Evolutionary conservation across 306 rosid genomes (phyloP).

Genomic region (Lupinus albus): DNA sequence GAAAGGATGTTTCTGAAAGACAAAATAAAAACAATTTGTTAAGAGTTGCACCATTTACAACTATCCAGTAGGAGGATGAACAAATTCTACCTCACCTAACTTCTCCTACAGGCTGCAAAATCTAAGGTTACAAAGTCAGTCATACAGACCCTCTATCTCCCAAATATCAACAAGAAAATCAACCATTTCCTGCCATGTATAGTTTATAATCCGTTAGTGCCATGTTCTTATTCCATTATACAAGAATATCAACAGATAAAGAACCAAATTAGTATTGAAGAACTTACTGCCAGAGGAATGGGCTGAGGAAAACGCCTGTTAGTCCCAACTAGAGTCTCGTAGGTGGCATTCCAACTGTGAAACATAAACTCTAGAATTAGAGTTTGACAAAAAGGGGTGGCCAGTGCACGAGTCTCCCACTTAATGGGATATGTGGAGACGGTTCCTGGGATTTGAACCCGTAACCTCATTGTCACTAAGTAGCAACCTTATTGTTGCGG

Average conservation of each 20-base stretch:
- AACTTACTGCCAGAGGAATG: constrained; percentile 79
- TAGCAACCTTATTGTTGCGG: no score
- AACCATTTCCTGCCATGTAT: constrained; percentile 75
- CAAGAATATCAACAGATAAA: constrained; percentile 1
- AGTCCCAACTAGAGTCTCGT: constrained; percentile 69
- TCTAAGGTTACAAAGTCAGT: constrained; percentile 43
- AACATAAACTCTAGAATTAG: constrained; percentile 33
- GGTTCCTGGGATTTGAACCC: no score
- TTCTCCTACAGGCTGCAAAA: constrained; percentile 25
- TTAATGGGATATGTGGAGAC: no score
- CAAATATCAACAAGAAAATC: constrained; percentile 80
- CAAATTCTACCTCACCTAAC: constrained; percentile 26
- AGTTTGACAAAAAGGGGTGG: constrained; percentile 28
- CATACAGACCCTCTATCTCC: constrained; percentile 86
- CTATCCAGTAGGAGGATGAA: constrained; percentile 22
- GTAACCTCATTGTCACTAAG: no score
- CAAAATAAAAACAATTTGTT: constrained; percentile 1
- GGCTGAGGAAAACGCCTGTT: constrained; percentile 63
- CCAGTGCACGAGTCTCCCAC: no score
- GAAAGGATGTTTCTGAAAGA: not conserved
- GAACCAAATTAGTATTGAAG: constrained; percentile 3
- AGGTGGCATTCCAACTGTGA: constrained; percentile 76
- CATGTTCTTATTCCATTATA: not conserved
- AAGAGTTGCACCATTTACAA: constrained; percentile 33
- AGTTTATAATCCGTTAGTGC: constrained; percentile 33